Evolutionary conservation across 148 eudicot genomes (phyloP).

Genomic region (Limonium bicolor): DNA sequence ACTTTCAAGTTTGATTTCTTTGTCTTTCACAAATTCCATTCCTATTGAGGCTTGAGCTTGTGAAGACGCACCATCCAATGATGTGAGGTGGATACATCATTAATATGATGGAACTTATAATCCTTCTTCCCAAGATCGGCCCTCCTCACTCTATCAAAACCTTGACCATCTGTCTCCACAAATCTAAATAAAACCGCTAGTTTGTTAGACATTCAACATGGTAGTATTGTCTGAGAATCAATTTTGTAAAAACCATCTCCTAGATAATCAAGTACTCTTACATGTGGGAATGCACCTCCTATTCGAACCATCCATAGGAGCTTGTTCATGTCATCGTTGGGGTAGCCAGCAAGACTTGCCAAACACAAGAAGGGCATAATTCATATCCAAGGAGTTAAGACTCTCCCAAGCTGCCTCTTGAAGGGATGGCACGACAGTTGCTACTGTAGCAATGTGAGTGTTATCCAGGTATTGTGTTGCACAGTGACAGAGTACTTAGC

Average conservation of each 20-base stretch:
- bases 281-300: slow-evolving; percentile 96
- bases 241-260: slow-evolving; percentile 97
- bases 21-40: too few species aligned
- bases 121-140: slow-evolving; percentile 95
- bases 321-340: slow-evolving; percentile 93
- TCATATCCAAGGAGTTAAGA: slow-evolving; percentile 82
- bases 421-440: slow-evolving; percentile 99
- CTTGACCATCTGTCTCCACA: slow-evolving; percentile 96
- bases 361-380: slow-evolving; percentile 94
- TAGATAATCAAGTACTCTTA: slow-evolving; percentile 96
- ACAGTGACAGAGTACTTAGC: slow-evolving; percentile 98
- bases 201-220: slow-evolving; percentile 92
- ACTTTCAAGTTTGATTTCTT: too few species aligned
- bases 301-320: slow-evolving; percentile 99
- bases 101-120: slow-evolving; percentile 78
- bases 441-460: slow-evolving; percentile 97
- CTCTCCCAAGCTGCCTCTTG: slow-evolving; percentile 99
- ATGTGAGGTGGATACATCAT: too few species aligned
- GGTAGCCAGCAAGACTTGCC: slow-evolving; percentile 99
- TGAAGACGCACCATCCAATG: too few species aligned
- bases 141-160: slow-evolving; percentile 75
- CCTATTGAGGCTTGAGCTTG: too few species aligned
- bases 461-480: slow-evolving; percentile 98
- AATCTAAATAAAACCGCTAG: slow-evolving; percentile 91
- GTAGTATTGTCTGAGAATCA: slow-evolving; percentile 85